Percentiles rank a stretch among this genome's conserved stretches.
Evolutionary conservation across 176 grass and related monocot species (phyloP).

Genomic region (Poa annua): DNA sequence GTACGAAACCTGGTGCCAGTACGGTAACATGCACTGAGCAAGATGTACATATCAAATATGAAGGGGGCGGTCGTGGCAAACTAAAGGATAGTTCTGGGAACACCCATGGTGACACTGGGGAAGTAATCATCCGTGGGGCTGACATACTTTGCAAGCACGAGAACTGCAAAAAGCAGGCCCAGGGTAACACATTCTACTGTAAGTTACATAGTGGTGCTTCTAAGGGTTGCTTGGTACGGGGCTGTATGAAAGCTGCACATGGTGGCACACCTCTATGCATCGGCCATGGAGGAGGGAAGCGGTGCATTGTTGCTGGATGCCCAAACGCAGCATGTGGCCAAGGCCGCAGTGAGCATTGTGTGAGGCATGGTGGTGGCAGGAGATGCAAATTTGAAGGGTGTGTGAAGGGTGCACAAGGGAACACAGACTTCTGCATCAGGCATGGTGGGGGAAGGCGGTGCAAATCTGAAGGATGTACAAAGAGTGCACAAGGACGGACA

Average conservation of each 20-base stretch:
- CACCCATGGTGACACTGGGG: neutral
- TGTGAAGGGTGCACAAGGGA: slow-evolving; percentile 57
- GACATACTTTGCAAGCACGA: slow-evolving; percentile 41
- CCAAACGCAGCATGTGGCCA: slow-evolving; percentile 59
- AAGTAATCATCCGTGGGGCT: slow-evolving; percentile 27
- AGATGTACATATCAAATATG: slow-evolving; percentile 45
- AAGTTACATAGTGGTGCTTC: slow-evolving; percentile 46
- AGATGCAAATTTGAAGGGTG: slow-evolving; percentile 55
- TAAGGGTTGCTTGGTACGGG: slow-evolving; percentile 52
- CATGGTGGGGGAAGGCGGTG: slow-evolving; percentile 61
- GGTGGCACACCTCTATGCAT: slow-evolving; percentile 62
- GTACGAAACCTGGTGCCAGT: slow-evolving; percentile 31
- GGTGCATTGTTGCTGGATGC: slow-evolving; percentile 49
- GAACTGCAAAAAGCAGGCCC: slow-evolving; percentile 45
- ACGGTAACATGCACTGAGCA: slow-evolving; percentile 31
- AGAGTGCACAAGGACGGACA: slow-evolving; percentile 56
- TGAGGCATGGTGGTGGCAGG: slow-evolving; percentile 59
- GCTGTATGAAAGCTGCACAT: slow-evolving; percentile 48
- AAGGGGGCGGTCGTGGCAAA: slow-evolving; percentile 40
- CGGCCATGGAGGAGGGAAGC: slow-evolving; percentile 59
- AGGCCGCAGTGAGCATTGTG: slow-evolving; percentile 43
- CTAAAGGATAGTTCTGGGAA: slow-evolving; percentile 43
- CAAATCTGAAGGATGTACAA: slow-evolving; percentile 54
- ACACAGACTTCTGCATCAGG: slow-evolving; percentile 53
- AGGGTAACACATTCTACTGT: slow-evolving; percentile 42